Base-by-base conservation (phyloP, 371 early-diverging fungal species). In the Syncephalastrum contaminatum region DNA sequence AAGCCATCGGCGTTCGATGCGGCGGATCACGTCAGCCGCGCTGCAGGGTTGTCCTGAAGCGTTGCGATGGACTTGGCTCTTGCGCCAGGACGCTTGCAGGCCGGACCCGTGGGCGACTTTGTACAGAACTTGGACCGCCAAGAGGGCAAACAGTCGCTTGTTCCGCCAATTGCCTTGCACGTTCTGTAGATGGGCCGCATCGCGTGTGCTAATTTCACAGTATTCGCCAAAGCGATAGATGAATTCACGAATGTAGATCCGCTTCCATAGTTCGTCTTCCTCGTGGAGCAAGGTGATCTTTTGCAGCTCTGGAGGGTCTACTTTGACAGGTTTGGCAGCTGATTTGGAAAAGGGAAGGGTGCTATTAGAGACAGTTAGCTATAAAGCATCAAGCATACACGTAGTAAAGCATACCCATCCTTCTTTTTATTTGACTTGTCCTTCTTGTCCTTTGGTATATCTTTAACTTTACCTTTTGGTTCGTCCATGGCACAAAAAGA, bases 241-340 rank as follows among this genome's bases (percentile, higher is more conserved):
- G 49, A 71, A 72, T 59, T 77, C 77, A 3, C 77, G 73, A 22
- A 77, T 73, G 43, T 73, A 70, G 15, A 77, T 50, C n/a, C 77
- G 67, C 0, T 51, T 51, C 77, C 77, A 77, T 2, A 77, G 40
- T 36, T 72, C 70, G 45, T 77, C 65, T 55, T 77, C 66, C 2
- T 52, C n/a, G 54, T 66, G 67, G 16, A 66, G 19, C 19, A 77
- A 46, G 0, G 53, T 27, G n/a, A 77, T 62, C 2, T 49, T 54
- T 7, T 21, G 36, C 18, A 73, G 41, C 5, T 43, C 50, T 14
- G 76, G 76, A 24, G 71, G 73, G 24, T 53, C 50, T 27, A 45
- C 50, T 14, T 27, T 45, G 7, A n/a, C 15, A 1, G 48, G 14
- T 54, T 53, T 40, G 13, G 18, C 43, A 20, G 27, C 30, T 39